Evolutionary conservation across 2,329 filamentous ascomycete species (phyloP), one percentile per base, ranked within the genome.

Genomic region (Sporothrix humicola): DNA sequence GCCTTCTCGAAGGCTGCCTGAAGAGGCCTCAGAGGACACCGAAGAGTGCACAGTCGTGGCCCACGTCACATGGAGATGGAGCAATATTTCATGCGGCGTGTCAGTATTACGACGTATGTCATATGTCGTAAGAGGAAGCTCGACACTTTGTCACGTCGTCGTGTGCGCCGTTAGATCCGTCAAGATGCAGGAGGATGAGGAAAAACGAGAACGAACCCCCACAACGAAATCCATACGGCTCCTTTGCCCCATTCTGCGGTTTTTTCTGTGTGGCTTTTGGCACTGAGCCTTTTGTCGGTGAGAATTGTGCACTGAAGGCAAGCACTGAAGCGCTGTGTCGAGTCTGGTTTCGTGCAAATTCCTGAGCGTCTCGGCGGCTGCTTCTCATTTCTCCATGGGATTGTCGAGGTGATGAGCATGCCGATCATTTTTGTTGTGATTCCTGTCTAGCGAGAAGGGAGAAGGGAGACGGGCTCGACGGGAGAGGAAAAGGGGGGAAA

Each of bases 401-500:
- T 44, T 17, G 68, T 46, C n/a, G 68, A 70, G 10, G 68, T 13
- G n/a, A 58, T 58, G 68, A 13, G 31, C 52, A 31, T 70, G 68
- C 37, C 52, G 52, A 70, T 59, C 68, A 23, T 44, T 58, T 56
- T 37, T 59, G 50, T 42, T 69, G 66, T 9, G 50, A 54, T 31
- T 37, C 31, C 31, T 37, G 31, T 37, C 20, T 12, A 26, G 23
- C 3, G 23, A 26, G 23, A 12, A 13, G 65, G 48, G 66, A 69
- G 50, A 69, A 56, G 66, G 50, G 50, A 59, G 52, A 66, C 61
- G n/a, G n/a, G n/a, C n/a, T n/a, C n/a, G n/a, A n/a, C n/a, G 61
- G n/a, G 37, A 26, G 50, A 56, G 26, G 31, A 71, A 44, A 56
- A 20, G 20, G 69, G 68, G n/a, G 69, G 31, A 46, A 3, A 69